phyloP scores from a whole-genome alignment of 1,139 yeast species.

The Hanseniaspora gamundiae region DNA sequence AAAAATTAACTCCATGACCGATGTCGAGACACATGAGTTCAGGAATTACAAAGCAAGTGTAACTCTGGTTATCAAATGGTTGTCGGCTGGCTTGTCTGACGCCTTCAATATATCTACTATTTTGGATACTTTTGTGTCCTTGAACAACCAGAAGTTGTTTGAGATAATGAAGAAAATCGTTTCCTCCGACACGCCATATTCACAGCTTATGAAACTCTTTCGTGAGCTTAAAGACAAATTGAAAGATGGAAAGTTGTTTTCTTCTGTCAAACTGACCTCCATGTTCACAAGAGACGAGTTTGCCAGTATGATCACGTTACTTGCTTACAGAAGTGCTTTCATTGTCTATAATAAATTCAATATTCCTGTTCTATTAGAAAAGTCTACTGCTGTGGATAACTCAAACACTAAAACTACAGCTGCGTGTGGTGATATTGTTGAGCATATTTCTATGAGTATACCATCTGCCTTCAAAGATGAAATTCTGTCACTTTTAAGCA shows the following conservation, averaged over 20 bases:
- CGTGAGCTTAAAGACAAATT: slow-evolving; percentile 48
- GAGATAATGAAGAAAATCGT: slow-evolving; percentile 44
- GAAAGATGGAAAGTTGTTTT: slow-evolving; percentile 38
- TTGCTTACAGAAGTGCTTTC: slow-evolving; percentile 51
- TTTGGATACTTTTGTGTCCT: slow-evolving; percentile 37
- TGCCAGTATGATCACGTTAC: slow-evolving; percentile 38
- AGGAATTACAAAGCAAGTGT: slow-evolving; percentile 28
- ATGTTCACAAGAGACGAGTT: slow-evolving; percentile 38
- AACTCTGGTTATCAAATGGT: slow-evolving; percentile 53
- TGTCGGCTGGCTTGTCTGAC: slow-evolving; percentile 46
- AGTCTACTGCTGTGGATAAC: slow-evolving; percentile 26
- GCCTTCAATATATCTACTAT: slow-evolving; percentile 36
- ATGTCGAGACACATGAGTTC: slow-evolving; percentile 21
- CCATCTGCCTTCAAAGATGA: slow-evolving; percentile 61
- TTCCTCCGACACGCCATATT: slow-evolving; percentile 48
- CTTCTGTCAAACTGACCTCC: slow-evolving; percentile 26
- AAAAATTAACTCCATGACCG: slow-evolving; percentile 19
- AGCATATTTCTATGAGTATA: slow-evolving; percentile 44
- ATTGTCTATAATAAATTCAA: slow-evolving; percentile 56
- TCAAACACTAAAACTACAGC: background rate
- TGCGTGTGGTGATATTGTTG: slow-evolving; percentile 33
- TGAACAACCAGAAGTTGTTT: slow-evolving; percentile 46
- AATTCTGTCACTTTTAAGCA: slow-evolving; percentile 36
- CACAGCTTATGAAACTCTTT: slow-evolving; percentile 45
- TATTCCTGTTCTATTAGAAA: slow-evolving; percentile 39